Conservation (phyloP, 2,329 filamentous ascomycete species). For the Penicillium freii region DNA sequence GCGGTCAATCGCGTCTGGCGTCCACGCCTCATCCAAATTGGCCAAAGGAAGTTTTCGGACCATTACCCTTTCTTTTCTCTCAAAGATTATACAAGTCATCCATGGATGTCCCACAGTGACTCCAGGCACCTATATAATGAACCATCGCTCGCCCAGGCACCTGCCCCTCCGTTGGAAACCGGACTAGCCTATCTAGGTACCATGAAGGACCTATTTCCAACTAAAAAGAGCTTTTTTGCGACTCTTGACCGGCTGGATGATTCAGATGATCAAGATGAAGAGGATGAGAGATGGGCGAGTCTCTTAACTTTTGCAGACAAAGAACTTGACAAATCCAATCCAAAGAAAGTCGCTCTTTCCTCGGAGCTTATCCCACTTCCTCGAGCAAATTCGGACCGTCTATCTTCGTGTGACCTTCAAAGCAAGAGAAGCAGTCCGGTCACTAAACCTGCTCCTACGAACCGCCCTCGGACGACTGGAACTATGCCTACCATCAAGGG, state of each 20-base stretch:
- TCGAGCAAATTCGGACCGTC: slow-evolving; percentile 13
- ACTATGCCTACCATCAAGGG: slow-evolving; percentile 14
- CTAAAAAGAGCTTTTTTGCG: slow-evolving; percentile 39
- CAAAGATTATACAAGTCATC: background rate
- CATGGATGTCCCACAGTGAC: background rate
- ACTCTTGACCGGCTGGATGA: slow-evolving; percentile 36
- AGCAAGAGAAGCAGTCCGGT: background rate
- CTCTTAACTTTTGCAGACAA: background rate
- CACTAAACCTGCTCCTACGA: slow-evolving; percentile 6
- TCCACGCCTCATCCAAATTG: slow-evolving; percentile 14
- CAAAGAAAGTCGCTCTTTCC: background rate
- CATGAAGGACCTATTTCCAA: slow-evolving; percentile 20
- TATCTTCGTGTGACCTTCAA: background rate
- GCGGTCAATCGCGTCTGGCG: slow-evolving; percentile 11
- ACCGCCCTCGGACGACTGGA: slow-evolving; percentile 15
- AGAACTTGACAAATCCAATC: background rate
- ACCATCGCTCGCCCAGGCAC: slow-evolving; percentile 17
- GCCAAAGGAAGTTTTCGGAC: slow-evolving; percentile 12
- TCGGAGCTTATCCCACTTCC: slow-evolving; percentile 1
- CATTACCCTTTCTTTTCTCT: background rate
- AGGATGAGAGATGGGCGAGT: slow-evolving; percentile 19
- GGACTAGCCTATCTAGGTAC: slow-evolving; percentile 6
- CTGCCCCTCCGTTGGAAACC: slow-evolving; percentile 12
- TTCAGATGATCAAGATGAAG: slow-evolving; percentile 28
- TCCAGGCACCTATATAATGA: background rate